These are phyloP conservation scores for Chloromonas sp. DNA, from an alignment of 163 green algal genomes.

Conservation along the genomic window DNA sequence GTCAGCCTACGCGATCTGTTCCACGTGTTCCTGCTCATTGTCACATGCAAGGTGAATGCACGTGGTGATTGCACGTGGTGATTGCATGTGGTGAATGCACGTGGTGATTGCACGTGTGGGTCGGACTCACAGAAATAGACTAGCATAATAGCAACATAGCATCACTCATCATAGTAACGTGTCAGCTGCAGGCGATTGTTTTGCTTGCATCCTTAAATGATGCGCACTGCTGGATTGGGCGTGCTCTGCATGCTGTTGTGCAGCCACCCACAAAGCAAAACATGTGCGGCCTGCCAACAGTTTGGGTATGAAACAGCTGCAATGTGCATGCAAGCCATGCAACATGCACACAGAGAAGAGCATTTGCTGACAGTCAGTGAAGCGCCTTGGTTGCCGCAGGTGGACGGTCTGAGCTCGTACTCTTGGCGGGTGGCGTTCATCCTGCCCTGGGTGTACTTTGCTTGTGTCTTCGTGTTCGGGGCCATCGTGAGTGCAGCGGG, in stretches of 20 bases:
- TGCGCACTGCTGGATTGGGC: too few species aligned
- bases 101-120: background rate
- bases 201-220: too few species aligned
- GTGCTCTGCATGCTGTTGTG: too few species aligned
- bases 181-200: too few species aligned
- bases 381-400: background rate
- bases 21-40: slow-evolving; percentile 27
- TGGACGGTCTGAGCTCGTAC: slow-evolving; percentile 20
- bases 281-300: too few species aligned
- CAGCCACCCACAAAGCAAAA: too few species aligned
- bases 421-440: slow-evolving; percentile 40
- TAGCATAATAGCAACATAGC: background rate
- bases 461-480: slow-evolving; percentile 21
- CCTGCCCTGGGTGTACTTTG: slow-evolving; percentile 38
- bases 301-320: too few species aligned
- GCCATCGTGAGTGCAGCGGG: slow-evolving; percentile 15
- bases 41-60: slow-evolving; percentile 19
- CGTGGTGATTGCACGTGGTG: background rate
- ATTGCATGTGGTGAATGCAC: background rate
- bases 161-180: background rate
- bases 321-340: too few species aligned
- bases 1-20: slow-evolving; percentile 22
- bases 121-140: too few species aligned
- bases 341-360: too few species aligned
- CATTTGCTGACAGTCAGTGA: too few species aligned